Base-by-base conservation (phyloP, 495 filamentous ascomycete genomes). In the Aspergillus olivimuriae region DNA sequence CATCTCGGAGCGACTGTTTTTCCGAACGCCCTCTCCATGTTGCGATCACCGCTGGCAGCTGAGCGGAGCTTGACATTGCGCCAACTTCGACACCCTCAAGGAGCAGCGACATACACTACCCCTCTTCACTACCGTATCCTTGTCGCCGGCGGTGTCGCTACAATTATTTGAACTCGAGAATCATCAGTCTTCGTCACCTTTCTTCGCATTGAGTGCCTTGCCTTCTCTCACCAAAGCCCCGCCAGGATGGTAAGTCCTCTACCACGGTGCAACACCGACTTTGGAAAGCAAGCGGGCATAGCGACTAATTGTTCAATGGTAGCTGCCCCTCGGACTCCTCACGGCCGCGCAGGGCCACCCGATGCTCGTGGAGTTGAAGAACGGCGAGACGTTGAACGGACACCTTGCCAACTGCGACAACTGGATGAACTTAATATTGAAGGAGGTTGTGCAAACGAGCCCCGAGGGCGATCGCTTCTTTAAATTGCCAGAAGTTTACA, bases 341-440 rank as follows among this genome's bases (percentile, higher is more conserved):
- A 95, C 83, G 45, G 92, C 91, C 56, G 91, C 92, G 42, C 88
- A 95, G 73, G 94, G 94, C 78, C 88, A 94, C 67, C 90, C 91
- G 10, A 97, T 98, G 89, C 86, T 97, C 41, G 92, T 98, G 33
- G 92, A 98, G 75, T 86, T 98, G 49, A 98, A 98, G 75, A 95
- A 91, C 55, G 94, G 92, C 65, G 94, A 97, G 63, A 97, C 91
- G 0, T 74, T 97, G 37, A 98, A 97, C 68, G 92, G 92, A 51
- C 89, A 94, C 60, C 74, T 98, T 42, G 83, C 95, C 61, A 89
- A 81, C 60, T 97, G 89, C 76, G 92, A 98, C 65, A 97, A 89
- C 28, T 98, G 89, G 89, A 98, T 98, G 92, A 98, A 98, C 65
- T 66, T 98, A 38, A 96, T 91, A 15, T 68, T 98, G 60, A 90